Evolutionary conservation across 805 yeast genomes (phyloP), one percentile per base, ranked within the genome.

Genomic region (Wickerhamiella australiensis): DNA sequence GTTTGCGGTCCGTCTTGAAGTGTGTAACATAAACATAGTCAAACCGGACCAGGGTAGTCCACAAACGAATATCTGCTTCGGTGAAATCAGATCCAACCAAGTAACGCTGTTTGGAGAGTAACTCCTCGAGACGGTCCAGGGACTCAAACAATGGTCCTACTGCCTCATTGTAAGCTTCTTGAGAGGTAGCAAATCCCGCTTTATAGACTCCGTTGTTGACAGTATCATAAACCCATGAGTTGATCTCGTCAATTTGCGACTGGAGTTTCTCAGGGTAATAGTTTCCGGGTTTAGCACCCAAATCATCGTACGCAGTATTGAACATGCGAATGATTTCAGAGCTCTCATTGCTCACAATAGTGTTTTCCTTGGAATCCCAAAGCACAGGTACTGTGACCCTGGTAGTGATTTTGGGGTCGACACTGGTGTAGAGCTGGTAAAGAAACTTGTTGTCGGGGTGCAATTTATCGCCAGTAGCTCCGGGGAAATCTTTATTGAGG

Each of bases 181-280:
- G 95, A 50, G 74, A 74, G 9, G 86, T 78, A 3, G 96, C 85
- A 65, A 88, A 90, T 0, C 97, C 97, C 2, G 92, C 57, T 68
- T 86, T 90, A 72, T 90, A 90, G 37, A 88, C 96, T 36, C 95
- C 96, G 61, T 84, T 85, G 72, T 88, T 87, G 65, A 90, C 82
- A 59, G 74, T 76, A 60, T 82, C 84, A 65, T 88, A 88, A 36
- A 85, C 76, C 88, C 94, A 82, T 15, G 70, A 73, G 61, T 92
- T 87, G 56, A 86, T 61, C 50, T 76, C 85, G 60, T 88, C 94
- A 59, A 88, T 85, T 54, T 78, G 64, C 0, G 62, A 49, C 54
- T 72, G 70, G 55, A 79, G 65, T 1, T 65, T 61, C 5, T 65
- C 61, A 22, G 96, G 96, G 54, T 80, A 80, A 53, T 80, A 68